Base-by-base conservation (phyloP, 2,329 filamentous ascomycete genomes). In the Neofusicoccum laricinum region DNA sequence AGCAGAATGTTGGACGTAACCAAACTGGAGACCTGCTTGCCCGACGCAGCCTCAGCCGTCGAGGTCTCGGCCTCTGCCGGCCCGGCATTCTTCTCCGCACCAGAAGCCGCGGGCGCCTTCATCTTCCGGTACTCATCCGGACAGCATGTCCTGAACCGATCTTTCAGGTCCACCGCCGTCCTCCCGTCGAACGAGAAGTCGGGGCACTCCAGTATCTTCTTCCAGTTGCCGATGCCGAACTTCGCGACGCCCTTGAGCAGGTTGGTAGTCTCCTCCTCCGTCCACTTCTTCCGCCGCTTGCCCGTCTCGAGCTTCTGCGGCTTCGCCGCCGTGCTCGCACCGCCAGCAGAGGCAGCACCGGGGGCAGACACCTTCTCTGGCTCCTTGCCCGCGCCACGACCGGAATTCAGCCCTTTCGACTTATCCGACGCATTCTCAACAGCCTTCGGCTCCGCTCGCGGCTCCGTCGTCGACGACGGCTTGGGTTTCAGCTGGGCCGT, bases 161-260 rank as follows among this genome's bases (percentile, higher is more conserved):
- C 87, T 74, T 89, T 89, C 53, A 89, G 72, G 68, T 89, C 87
- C 25, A 86, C 81, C 10, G 86, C 82, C n/a, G 82, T 87, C 32
- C 87, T 79, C 11, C 81, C 78, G 66, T 85, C 80, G 70, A 89
- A 89, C 2, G 76, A 77, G 65, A 85, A 84, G 38, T 86, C 84
- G 15, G 82, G 73, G 67, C 85, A 83, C 2, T 84, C 78, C 30
- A 88, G 71, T 17, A 89, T 88, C 67, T 82, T 83, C 64, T 86
- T 88, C 87, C 87, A 89, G 67, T 82, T 87, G 2, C 87, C 87
- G 66, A 88, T 85, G 1, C 86, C 87, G 69, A 85, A 87, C 66
- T 81, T 83, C 41, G 83, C 80, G 8, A 88, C 86, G 0, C 87
- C 87, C 64, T 81, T 77, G 12, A 88, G 76, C 30, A 89, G 72